Conservation (phyloP, 1,284 basidiomycete species). For the Filobasidium uniguttulatum region DNA sequence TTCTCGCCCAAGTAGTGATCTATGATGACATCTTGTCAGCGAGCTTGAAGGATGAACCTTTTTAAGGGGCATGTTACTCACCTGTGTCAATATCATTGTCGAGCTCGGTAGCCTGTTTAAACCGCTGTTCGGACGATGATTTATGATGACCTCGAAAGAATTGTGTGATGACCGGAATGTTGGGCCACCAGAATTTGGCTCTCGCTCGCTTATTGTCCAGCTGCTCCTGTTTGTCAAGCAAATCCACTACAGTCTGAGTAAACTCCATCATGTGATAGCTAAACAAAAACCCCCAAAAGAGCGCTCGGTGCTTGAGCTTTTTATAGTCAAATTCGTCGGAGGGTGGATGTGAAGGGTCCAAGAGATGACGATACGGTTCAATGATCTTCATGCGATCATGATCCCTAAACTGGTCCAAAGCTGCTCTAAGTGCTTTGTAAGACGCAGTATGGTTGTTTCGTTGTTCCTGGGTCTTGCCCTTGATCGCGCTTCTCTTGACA, state of each 20-base stretch:
- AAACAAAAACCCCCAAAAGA: constrained; percentile 55
- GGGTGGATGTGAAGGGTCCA: constrained; percentile 40
- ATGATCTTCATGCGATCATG: constrained; percentile 48
- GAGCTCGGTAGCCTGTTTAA: constrained; percentile 17
- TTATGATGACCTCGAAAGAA: constrained; percentile 1
- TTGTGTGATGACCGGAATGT: constrained; percentile 32
- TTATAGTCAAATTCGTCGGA: constrained; percentile 15
- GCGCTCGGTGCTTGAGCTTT: constrained; percentile 26
- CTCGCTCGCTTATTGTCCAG: constrained; percentile 46
- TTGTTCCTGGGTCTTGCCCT: constrained; percentile 31
- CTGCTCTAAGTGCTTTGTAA: constrained; percentile 37
- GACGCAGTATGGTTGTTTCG: constrained; percentile 33
- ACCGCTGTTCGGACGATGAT: too few species aligned
- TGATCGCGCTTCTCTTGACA: constrained; percentile 12
- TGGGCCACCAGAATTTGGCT: constrained; percentile 56
- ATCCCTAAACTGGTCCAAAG: constrained; percentile 43
- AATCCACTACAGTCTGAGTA: constrained; percentile 38
- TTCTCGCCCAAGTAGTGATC: constrained; percentile 17
- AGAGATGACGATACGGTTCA: constrained; percentile 53
- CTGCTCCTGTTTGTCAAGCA: constrained; percentile 45
- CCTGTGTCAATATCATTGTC: constrained; percentile 22
- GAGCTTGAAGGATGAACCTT: too few species aligned
- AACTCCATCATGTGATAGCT: constrained; percentile 56
- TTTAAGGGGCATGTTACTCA: too few species aligned
- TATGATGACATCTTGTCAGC: background rate